Base-by-base conservation (phyloP, 2,329 filamentous ascomycete genomes). In the Beauveria varroae region DNA sequence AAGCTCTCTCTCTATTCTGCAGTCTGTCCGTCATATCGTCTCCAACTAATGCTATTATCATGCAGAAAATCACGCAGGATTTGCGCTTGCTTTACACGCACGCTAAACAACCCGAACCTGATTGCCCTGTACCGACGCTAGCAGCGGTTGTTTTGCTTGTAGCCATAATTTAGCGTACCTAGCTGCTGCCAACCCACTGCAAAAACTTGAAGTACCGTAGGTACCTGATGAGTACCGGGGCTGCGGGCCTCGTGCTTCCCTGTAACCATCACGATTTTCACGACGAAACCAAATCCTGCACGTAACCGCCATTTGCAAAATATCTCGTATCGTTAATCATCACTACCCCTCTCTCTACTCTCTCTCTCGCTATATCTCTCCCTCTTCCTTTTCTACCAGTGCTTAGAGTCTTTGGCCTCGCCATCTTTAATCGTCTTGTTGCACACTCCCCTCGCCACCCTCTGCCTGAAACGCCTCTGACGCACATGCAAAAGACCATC, bases 401-500 rank as follows among this genome's bases (percentile, higher is more conserved):
- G 34, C 34, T 37, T 6, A 37, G 6, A 12, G 9, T 16, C 1
- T 37, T 16, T 14, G 6, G 34, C 34, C 20, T 40, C 54, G 7
- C 28, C 16, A 16, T 26, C 46, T 30, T 18, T n/a, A 22, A n/a
- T 34, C n/a, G 16, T 18, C 44, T 51, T 46, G 57, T 52, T 37
- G 40, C 57, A 51, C 47, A 51, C 24, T 28, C 34, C 18, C 22
- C 16, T 30, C 16, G 24, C 24, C 37, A 24, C 52, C 30, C 30
- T 22, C 18, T 20, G 40, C 47, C 57, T 59, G 57, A 59, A 59
- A 59, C 57, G 50, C 22, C 57, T 43, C 57, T 59, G 57, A 59
- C 18, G 57, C 56, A 58, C 46, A 30, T 24, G 46, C 47, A 44
- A 18, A 49, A 43, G 28, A 30, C 30, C 46, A 50, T 50, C 28